These are phyloP conservation scores for Aspergillus flavus DNA, from an alignment of 2,329 filamentous ascomycete species.

Conservation along the genomic window DNA sequence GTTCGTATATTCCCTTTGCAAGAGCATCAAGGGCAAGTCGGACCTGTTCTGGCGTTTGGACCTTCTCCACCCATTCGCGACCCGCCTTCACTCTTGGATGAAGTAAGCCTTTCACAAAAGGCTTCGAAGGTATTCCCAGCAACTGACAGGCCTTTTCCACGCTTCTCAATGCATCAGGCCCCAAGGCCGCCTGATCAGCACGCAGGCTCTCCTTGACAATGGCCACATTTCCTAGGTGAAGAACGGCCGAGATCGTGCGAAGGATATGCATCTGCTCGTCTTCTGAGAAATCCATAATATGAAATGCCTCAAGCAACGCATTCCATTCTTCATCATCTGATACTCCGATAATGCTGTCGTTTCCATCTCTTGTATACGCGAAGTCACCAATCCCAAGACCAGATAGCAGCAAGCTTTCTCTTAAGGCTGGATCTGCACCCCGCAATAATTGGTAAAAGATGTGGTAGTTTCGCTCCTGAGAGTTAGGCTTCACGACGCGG, in stretches of 20 bases:
- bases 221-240: slow-evolving; percentile 89
- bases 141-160: slow-evolving; percentile 79
- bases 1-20: slow-evolving; percentile 96
- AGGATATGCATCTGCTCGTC: slow-evolving; percentile 82
- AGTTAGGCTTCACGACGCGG: slow-evolving; percentile 86
- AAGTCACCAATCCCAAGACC: slow-evolving; percentile 82
- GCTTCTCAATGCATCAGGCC: slow-evolving; percentile 72
- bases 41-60: slow-evolving; percentile 95
- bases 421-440: slow-evolving; percentile 74
- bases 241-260: slow-evolving; percentile 82
- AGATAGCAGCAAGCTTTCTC: slow-evolving; percentile 74
- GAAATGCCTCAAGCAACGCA: slow-evolving; percentile 84
- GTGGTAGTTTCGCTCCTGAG: slow-evolving; percentile 92
- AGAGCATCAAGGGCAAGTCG: slow-evolving; percentile 86
- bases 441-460: slow-evolving; percentile 94
- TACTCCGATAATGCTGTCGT: slow-evolving; percentile 86
- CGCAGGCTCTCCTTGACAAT: slow-evolving; percentile 89
- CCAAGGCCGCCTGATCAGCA: slow-evolving; percentile 84
- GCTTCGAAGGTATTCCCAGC: slow-evolving; percentile 79
- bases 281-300: slow-evolving; percentile 88
- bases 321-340: slow-evolving; percentile 93
- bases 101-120: slow-evolving; percentile 83
- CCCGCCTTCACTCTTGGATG: slow-evolving; percentile 95
- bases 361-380: slow-evolving; percentile 86
- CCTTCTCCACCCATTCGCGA: slow-evolving; percentile 97